A percentile compares a stretch with the other conserved stretches of the same genome.
Evolutionary conservation across 352 stramenopile species (phyloP).

Genomic region (Halophytophthora polymorphica): DNA sequence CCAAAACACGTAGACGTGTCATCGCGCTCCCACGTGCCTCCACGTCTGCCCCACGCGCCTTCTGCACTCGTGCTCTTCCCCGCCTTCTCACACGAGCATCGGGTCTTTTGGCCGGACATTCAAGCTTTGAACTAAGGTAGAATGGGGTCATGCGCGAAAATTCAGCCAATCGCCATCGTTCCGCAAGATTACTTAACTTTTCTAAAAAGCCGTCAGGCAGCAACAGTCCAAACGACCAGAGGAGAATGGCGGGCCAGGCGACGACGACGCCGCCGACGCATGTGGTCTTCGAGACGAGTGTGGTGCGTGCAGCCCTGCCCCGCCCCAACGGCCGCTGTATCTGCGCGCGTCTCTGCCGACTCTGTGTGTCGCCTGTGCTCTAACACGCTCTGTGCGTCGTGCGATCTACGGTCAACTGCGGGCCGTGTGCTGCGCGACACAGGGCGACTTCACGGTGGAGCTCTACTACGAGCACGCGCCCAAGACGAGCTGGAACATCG

Average conservation of each 20-base stretch:
- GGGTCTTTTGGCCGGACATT: too few species aligned
- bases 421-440: too few species aligned
- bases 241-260: slow-evolving; percentile 2
- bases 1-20: too few species aligned
- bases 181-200: too few species aligned
- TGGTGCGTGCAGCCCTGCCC: slow-evolving; percentile 32
- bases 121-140: too few species aligned
- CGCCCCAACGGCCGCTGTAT: not conserved
- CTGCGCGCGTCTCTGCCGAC: not conserved
- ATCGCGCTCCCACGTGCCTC: too few species aligned
- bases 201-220: too few species aligned
- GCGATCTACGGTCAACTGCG: not conserved
- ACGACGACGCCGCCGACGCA: slow-evolving; percentile 52
- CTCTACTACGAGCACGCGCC: slow-evolving; percentile 93
- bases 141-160: too few species aligned
- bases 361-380: not conserved
- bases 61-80: too few species aligned
- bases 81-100: too few species aligned
- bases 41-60: too few species aligned
- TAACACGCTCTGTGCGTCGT: not conserved
- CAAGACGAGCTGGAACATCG: slow-evolving; percentile 92
- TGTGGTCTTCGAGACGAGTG: slow-evolving; percentile 82
- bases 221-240: not conserved
- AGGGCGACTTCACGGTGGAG: slow-evolving; percentile 92
- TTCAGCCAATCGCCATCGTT: too few species aligned